Conservation (phyloP, 140 eudicot genomes). For the Erigeron philadelphicus region DNA sequence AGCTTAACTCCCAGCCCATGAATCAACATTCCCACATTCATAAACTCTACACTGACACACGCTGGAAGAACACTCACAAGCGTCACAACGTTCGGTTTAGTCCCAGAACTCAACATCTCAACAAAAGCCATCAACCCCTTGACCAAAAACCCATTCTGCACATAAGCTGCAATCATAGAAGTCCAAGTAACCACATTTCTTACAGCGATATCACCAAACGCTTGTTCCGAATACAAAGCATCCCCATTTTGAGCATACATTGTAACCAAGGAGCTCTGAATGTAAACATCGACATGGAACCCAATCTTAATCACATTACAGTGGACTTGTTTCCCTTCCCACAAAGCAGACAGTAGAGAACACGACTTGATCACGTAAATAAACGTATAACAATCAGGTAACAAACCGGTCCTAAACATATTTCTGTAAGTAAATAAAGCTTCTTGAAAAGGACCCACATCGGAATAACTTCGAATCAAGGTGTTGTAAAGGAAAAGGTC, state of each 20-base stretch:
- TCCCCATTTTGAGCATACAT: constrained; percentile 44
- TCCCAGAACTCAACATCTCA: constrained; percentile 40
- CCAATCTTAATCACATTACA: constrained; percentile 41
- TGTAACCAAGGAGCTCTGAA: constrained; percentile 49
- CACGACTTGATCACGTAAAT: constrained; percentile 45
- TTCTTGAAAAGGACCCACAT: constrained; percentile 38
- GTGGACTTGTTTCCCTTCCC: constrained; percentile 48
- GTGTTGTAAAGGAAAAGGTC: constrained; percentile 44
- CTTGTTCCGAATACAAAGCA: constrained; percentile 31
- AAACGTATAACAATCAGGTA: constrained; percentile 38
- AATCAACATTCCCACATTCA: constrained; percentile 34
- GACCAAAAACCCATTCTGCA: constrained; percentile 38
- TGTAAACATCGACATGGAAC: constrained; percentile 36
- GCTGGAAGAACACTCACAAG: constrained; percentile 49
- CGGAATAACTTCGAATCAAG: constrained; percentile 37
- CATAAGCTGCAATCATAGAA: constrained; percentile 48
- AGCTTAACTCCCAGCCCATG: constrained; percentile 38
- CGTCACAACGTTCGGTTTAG: constrained; percentile 41
- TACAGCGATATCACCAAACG: constrained; percentile 35
- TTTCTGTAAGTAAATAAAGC: constrained; percentile 34
- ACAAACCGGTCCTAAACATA: constrained; percentile 38
- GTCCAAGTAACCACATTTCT: constrained; percentile 60
- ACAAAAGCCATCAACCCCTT: constrained; percentile 38
- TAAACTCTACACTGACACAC: constrained; percentile 30
- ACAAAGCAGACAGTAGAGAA: constrained; percentile 28